Evolutionary conservation across 106 monocot genomes (phyloP).

Genomic region (Dactylorhiza incarnata): DNA sequence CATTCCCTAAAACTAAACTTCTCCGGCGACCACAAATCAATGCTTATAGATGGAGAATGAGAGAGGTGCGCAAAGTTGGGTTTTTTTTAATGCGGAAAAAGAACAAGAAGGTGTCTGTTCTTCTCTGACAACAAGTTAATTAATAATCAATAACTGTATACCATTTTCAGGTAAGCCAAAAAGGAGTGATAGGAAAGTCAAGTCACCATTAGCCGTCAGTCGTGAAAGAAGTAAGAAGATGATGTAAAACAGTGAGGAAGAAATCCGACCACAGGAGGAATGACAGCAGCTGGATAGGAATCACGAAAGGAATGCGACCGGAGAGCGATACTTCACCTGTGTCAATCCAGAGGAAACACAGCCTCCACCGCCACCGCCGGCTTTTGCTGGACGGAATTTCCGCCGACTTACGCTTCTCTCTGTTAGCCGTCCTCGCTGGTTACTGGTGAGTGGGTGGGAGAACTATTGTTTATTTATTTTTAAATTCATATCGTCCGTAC

Average conservation of each 20-base stretch:
- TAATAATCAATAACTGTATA: background rate
- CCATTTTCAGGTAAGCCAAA: background rate
- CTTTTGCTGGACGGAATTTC: background rate
- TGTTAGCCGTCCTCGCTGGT: too few relatives aligned
- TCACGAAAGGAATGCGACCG: background rate
- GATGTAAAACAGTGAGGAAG: background rate
- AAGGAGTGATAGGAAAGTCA: background rate
- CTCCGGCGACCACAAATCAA: conserved; percentile 2
- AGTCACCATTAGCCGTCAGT: background rate
- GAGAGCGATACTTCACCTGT: background rate
- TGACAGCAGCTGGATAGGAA: background rate
- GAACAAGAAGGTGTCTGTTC: background rate
- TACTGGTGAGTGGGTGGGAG: background rate
- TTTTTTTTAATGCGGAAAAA: background rate
- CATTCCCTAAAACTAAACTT: background rate
- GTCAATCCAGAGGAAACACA: background rate
- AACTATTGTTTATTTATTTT: background rate
- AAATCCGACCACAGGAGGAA: background rate
- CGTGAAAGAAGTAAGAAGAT: background rate
- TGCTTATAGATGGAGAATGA: background rate
- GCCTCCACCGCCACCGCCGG: background rate
- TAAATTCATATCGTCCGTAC: too few relatives aligned
- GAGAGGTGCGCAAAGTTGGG: background rate
- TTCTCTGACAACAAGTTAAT: background rate
- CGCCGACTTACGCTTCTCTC: background rate